phyloP scores from a whole-genome alignment of 306 rosid species.

The Crotalaria pallida region DNA sequence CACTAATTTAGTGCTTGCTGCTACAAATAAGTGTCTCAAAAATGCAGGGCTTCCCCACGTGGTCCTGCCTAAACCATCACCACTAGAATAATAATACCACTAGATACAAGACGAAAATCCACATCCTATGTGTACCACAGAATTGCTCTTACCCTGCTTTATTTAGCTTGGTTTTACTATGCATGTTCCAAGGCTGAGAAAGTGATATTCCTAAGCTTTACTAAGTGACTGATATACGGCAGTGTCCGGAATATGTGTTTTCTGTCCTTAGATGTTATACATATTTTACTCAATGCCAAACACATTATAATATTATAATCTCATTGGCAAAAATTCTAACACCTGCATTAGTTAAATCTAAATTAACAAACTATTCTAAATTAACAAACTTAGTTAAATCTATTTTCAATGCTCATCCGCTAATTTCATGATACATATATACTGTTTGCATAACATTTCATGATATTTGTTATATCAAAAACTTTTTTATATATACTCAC shows the following conservation, averaged over 20 bases:
- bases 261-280: conserved; percentile 17
- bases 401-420: background rate
- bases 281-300: conserved; percentile 6
- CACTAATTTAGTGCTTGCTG: conserved; percentile 10
- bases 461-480: background rate
- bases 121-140: conserved; percentile 24
- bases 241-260: conserved; percentile 25
- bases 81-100: conserved; percentile 25
- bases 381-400: background rate
- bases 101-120: conserved; percentile 28
- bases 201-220: conserved; percentile 19
- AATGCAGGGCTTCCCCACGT: conserved; percentile 33
- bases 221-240: conserved; percentile 24
- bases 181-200: conserved; percentile 22
- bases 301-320: background rate
- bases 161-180: conserved; percentile 25
- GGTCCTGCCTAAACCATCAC: conserved; percentile 43
- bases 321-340: no score
- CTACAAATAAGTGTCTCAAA: conserved; percentile 18
- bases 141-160: conserved; percentile 8
- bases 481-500: background rate
- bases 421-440: background rate
- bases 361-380: background rate
- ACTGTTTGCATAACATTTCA: background rate
- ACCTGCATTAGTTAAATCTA: no score